Base-by-base conservation (phyloP, 768 basidiomycete genomes). In the Mycena rosella region DNA sequence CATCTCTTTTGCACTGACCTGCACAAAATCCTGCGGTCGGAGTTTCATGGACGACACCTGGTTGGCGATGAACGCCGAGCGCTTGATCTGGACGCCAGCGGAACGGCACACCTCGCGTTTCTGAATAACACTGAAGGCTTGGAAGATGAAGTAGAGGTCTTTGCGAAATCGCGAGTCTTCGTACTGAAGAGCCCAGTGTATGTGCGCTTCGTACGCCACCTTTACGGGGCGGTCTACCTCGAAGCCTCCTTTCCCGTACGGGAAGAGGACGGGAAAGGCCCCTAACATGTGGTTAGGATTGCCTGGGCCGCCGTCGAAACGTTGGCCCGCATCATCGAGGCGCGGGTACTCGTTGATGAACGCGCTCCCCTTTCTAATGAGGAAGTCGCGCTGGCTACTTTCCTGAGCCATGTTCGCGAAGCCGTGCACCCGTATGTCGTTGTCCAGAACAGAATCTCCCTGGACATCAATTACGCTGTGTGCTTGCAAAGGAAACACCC, bases 1-100 rank as follows among this genome's bases (percentile, higher is more conserved):
- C 0, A 44, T 70, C 59, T 84, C 82, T 70, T 85, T 82, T n/a
- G 71, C 36, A 22, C 69, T 74, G 0, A 83, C 83, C n/a, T 65
- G 14, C 1, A 71, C 18, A 13, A 86, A 56, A 24, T 82, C 76
- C 3, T 72, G 57, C 5, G 72, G 63, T 0, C 70, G 81, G 0
- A 85, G 49, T 0, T 74, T 58, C 0, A 64, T 26, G 2, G 83
- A 64, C 0, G 75, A 26, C 0, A 54, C 26, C 8, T 72, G 70
- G 11, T 81, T 70, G 5, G 24, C 3, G 5, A 70, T 56, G 60
- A 78, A 82, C 8, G 70, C 52, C 5, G 58, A 38, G 0, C 68
- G 60, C 5, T 73, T 65, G 60, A 84, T 80, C 54, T 84, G 82
- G 0, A 86, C 34, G 0, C 47, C 47, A 0, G 82, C 76, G 0